Base-by-base conservation (phyloP, 2,329 filamentous ascomycete genomes). In the Ophiosphaerella narmari region DNA sequence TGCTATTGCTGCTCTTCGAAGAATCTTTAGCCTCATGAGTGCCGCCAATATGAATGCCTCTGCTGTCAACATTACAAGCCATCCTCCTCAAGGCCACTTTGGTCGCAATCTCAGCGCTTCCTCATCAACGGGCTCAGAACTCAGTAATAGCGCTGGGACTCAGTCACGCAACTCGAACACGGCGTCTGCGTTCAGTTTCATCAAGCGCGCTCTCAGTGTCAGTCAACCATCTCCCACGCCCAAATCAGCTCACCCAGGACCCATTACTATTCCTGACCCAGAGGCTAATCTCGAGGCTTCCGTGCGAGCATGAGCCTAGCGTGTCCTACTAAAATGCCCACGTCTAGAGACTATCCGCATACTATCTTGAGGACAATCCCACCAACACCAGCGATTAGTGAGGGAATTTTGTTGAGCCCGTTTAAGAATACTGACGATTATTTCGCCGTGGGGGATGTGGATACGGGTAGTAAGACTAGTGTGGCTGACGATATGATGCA, bases 21-120 rank as follows among this genome's bases (percentile, higher is more conserved):
- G 76, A 11, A 73, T 79, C 48, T 78, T 78, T 65, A 76, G 70
- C 50, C 73, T 78, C 48, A 77, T 79, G 72, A 72, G 62, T 33
- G 40, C 23, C 12, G 43, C 42, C 11, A 51, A 43, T 39, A 44
- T 31, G 26, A 41, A 37, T 24, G 42, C 29, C 23, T 41, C 26
- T 16, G 16, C 37, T 13, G 14, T 38, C 26, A 35, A 38, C 18
- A 41, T 35, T 35, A 21, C 36, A 43, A 37, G 39, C 7, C 38
- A 37, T 32, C 21, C 38, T 23, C 23, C 47, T 3, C 42, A 45
- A 16, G 64, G 38, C n/a, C 18, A 41, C 29, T 47, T 47, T 21
- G 50, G 37, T 9, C 69, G 64, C 9, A 62, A 58, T 16, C 51
- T 62, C 55, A 53, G 73, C 63, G 46, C 74, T 62, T 59, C 67